phyloP scores from a whole-genome alignment of 2,329 filamentous ascomycete species.

The Colletotrichum truncatum region DNA sequence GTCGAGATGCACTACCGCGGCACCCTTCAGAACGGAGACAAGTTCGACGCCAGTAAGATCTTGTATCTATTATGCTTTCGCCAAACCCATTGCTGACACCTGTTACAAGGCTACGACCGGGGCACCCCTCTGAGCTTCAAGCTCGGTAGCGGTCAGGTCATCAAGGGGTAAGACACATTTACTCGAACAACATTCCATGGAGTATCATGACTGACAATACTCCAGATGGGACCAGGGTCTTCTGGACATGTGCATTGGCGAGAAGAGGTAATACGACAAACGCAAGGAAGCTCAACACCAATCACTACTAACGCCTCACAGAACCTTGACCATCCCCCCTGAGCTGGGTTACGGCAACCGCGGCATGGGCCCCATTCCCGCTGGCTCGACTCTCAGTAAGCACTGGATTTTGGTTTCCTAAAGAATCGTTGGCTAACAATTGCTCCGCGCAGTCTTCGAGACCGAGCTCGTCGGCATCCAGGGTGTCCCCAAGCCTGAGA shows the following conservation, averaged over 20 bases:
- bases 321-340: slow-evolving; percentile 89
- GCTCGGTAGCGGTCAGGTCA: slow-evolving; percentile 84
- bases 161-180: slow-evolving; percentile 74
- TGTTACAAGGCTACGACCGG: slow-evolving; percentile 73
- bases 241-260: slow-evolving; percentile 93
- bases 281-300: background rate
- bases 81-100: background rate
- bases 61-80: background rate
- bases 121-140: slow-evolving; percentile 80
- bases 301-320: slow-evolving; percentile 36
- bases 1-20: slow-evolving; percentile 91
- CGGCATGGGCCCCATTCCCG: slow-evolving; percentile 83
- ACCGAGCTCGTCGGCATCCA: slow-evolving; percentile 88
- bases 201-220: slow-evolving; percentile 30
- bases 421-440: background rate
- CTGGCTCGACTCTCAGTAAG: slow-evolving; percentile 78
- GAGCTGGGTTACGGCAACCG: slow-evolving; percentile 83
- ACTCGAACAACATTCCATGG: background rate
- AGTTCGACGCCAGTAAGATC: slow-evolving; percentile 79
- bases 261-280: slow-evolving; percentile 69
- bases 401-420: slow-evolving; percentile 13
- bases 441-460: slow-evolving; percentile 74
- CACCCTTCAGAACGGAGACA: slow-evolving; percentile 77
- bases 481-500: slow-evolving; percentile 68
- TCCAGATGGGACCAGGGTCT: slow-evolving; percentile 88